Evolutionary conservation across 345 rosid genomes (phyloP).

Genomic region (Isatis tinctoria): DNA sequence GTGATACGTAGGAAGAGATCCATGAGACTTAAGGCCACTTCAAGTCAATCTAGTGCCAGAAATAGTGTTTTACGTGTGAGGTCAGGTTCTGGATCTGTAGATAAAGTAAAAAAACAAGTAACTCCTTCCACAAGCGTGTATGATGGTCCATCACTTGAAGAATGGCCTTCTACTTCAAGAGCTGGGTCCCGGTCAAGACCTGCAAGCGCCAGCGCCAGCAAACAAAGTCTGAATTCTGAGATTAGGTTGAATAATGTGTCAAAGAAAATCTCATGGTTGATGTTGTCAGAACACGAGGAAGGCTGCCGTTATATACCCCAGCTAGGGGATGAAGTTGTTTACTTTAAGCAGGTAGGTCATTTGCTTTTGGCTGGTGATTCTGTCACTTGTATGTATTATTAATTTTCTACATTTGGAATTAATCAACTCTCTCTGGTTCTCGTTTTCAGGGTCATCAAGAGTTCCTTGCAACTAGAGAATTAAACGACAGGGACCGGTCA

Average conservation of each 20-base stretch:
- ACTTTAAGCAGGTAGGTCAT: slow-evolving; percentile 71
- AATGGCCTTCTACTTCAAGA: slow-evolving; percentile 64
- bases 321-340: slow-evolving; percentile 83
- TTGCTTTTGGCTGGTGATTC: not conserved
- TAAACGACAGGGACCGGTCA: slow-evolving; percentile 60
- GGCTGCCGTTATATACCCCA: slow-evolving; percentile 91
- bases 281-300: slow-evolving; percentile 80
- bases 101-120: slow-evolving; percentile 37
- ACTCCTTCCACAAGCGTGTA: slow-evolving; percentile 31
- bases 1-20: slow-evolving; percentile 64
- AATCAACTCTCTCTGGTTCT: slow-evolving; percentile 17
- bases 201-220: slow-evolving; percentile 43
- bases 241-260: slow-evolving; percentile 39
- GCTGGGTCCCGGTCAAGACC: slow-evolving; percentile 49
- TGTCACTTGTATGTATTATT: not conserved
- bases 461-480: slow-evolving; percentile 39
- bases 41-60: slow-evolving; percentile 36
- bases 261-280: slow-evolving; percentile 73
- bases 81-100: slow-evolving; percentile 38
- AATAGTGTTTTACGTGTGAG: slow-evolving; percentile 32
- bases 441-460: slow-evolving; percentile 83
- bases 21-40: slow-evolving; percentile 50
- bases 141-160: slow-evolving; percentile 42
- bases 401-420: slow-evolving; percentile 6
- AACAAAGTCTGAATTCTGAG: slow-evolving; percentile 26